Base-by-base conservation (phyloP, 2,329 filamentous ascomycete genomes). In the Paraphoma chrysanthemicola region DNA sequence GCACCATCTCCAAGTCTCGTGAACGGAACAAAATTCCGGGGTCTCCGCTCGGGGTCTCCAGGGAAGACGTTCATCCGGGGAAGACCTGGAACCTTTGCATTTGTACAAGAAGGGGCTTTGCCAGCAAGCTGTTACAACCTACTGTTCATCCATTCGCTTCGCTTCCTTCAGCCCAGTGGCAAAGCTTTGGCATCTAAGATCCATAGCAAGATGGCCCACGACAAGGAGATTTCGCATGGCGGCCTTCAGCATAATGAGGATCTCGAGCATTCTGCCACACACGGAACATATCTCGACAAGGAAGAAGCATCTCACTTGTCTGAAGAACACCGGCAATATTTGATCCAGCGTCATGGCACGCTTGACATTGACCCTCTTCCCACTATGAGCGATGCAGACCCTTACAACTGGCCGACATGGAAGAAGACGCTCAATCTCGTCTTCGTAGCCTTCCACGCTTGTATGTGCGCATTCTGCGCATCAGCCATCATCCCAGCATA, bases 391-490 rank as follows among this genome's bases (percentile, higher is more conserved):
- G 78, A 80, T 52, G 81, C 80, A 2, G 83, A 86, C 65, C 84
- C 84, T 0, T 85, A 83, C 67, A 86, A 86, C 57, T 86, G 83
- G 83, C 78, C 82, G 2, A 67, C 63, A 28, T 82, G 81, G 79
- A 84, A 82, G 82, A 86, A 86, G 80, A 68, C 77, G 0, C 54
- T 75, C 51, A 85, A 86, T 55, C 72, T 88, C 0, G 53, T 80
- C 10, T 78, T 86, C 9, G 83, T 88, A 14, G 82, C 83, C 0
- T 84, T 85, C 64, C 83, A 87, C 53, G 82, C 83, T 29, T 82
- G 82, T 71, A 86, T 86, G 81, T 79, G 80, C 44, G 84, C 83
- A 1, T 86, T 87, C 60, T 83, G 78, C 1, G 83, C 85, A 0
- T 78, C 83, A 0, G 73, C 79, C 4, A 85, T 87, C 59, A 83